Evolutionary conservation across 176 grass and related monocot genomes (phyloP).

Genomic region (Leersia perrieri): DNA sequence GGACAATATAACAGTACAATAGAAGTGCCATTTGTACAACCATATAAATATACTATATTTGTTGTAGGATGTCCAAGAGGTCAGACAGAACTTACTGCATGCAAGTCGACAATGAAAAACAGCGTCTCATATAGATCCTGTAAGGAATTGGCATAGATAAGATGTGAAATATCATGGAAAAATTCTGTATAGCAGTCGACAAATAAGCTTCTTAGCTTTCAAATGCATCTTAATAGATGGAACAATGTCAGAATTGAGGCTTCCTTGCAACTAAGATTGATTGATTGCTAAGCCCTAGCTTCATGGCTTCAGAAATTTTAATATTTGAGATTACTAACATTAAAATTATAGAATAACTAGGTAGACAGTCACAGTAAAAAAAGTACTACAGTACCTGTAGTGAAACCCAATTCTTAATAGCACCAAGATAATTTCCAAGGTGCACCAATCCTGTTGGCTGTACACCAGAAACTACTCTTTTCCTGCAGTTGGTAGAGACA

Average conservation of each 20-base stretch:
- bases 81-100: conserved; percentile 62
- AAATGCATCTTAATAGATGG: conserved; percentile 3
- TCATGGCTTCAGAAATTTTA: neutral
- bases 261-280: neutral
- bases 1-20: neutral
- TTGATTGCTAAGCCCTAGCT: neutral
- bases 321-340: neutral
- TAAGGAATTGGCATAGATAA: conserved; percentile 24
- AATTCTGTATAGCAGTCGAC: neutral
- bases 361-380: neutral
- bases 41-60: neutral
- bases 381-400: conserved; percentile 79
- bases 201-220: conserved; percentile 13
- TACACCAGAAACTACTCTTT: conserved; percentile 97
- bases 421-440: conserved; percentile 97
- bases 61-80: conserved; percentile 6
- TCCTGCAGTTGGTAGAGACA: conserved; percentile 48
- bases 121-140: conserved; percentile 95
- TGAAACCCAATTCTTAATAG: conserved; percentile 95
- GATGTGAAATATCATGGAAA: neutral
- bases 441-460: conserved; percentile 94
- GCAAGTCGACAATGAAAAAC: conserved; percentile 98
- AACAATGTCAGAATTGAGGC: conserved; percentile 10
- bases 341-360: conserved; percentile 8
- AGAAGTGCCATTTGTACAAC: neutral